phyloP scores from a whole-genome alignment of 1,284 basidiomycete species.

The Ceratobasidium sp. region DNA sequence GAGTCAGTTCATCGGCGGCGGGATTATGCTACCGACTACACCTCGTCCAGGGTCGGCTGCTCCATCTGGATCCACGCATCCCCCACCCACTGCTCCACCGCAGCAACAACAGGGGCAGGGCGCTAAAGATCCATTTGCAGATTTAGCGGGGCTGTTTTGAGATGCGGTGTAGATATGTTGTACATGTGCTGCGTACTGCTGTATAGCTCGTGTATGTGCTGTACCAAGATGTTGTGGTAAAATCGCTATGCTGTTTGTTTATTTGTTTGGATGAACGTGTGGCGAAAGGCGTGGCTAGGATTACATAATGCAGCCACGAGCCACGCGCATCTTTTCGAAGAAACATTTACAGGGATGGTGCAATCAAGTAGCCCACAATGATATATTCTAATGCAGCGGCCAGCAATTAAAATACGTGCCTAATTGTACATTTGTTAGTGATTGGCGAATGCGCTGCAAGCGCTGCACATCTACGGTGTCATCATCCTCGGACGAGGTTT shows the following conservation, averaged over 20 bases:
- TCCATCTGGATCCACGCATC: slow-evolving; percentile 38
- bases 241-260: neutral
- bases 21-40: slow-evolving; percentile 39
- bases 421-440: no score
- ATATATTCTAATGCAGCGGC: no score
- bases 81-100: slow-evolving; percentile 47
- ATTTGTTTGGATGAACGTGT: neutral
- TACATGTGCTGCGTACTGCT: neutral
- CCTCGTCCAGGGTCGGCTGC: slow-evolving; percentile 44
- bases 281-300: neutral
- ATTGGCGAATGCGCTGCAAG: no score
- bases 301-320: neutral
- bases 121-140: slow-evolving; percentile 83
- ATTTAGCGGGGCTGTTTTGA: slow-evolving; percentile 77
- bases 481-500: no score
- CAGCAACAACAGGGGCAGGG: slow-evolving; percentile 48
- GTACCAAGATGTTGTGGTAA: slow-evolving; percentile 2
- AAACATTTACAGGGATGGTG: no score
- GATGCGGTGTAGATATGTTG: neutral
- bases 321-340: no score
- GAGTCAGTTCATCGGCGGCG: neutral
- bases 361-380: no score
- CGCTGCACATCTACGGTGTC: no score
- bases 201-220: slow-evolving; percentile 1
- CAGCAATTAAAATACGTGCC: no score